A percentile compares a stretch with the other conserved stretches of the same genome.
Evolutionary conservation across 108 stramenopile species (phyloP).

Genomic region (Pelagomonas calceolata): DNA sequence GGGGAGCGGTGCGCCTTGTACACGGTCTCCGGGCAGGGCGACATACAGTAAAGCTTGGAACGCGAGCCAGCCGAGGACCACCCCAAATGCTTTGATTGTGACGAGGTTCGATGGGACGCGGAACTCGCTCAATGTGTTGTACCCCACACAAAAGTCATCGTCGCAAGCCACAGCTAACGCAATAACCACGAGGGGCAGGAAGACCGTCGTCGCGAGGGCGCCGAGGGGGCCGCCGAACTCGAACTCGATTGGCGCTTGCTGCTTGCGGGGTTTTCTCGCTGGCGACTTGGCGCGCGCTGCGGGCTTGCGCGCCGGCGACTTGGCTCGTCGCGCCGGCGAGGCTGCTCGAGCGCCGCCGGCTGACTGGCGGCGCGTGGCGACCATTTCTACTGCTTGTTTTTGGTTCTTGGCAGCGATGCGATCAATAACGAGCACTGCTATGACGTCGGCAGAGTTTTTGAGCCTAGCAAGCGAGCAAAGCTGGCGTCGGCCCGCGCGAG

Average conservation of each 20-base stretch:
- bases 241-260: constrained; percentile 28
- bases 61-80: neutral
- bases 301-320: no score
- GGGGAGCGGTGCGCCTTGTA: constrained; percentile 11
- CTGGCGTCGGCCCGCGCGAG: no score
- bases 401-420: no score
- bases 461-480: no score
- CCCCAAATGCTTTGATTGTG: neutral
- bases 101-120: neutral
- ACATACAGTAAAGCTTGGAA: neutral
- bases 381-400: no score
- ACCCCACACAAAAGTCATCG: constrained; percentile 6
- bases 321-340: no score
- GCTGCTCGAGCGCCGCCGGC: no score
- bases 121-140: neutral
- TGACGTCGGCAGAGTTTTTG: no score
- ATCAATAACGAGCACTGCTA: no score
- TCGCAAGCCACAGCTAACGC: constrained; percentile 13
- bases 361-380: no score
- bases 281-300: no score
- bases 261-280: neutral
- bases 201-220: constrained; percentile 46
- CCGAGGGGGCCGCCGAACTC: constrained; percentile 95
- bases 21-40: neutral
- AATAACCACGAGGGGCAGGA: constrained; percentile 63